Evolutionary conservation across 2,329 filamentous ascomycete genomes (phyloP).

Genomic region (Apiospora kogelbergensis): DNA sequence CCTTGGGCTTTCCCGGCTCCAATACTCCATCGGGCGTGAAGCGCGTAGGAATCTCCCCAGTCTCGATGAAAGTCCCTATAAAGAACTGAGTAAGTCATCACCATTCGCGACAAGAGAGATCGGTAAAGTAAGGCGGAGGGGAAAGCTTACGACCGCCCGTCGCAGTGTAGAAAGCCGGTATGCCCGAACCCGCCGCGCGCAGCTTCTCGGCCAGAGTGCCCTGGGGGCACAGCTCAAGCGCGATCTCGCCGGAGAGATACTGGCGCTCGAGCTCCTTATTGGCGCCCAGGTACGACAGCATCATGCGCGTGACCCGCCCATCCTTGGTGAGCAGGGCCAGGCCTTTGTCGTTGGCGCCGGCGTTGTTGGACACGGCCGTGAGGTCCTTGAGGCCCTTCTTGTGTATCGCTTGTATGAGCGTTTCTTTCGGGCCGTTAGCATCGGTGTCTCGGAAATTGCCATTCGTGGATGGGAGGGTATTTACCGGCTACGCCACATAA

Average conservation of each 20-base stretch:
- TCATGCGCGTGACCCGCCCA: constrained; percentile 70
- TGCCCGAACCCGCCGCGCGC: constrained; percentile 71
- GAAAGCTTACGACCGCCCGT: constrained; percentile 62
- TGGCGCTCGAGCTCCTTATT: constrained; percentile 76
- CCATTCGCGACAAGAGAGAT: no score
- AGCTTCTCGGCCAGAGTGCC: constrained; percentile 73
- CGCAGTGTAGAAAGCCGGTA: constrained; percentile 79
- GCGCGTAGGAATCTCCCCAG: constrained; percentile 65
- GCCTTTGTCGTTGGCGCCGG: constrained; percentile 65
- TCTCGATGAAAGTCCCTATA: constrained; percentile 63
- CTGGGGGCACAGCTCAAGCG: constrained; percentile 75
- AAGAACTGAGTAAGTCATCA: neutral
- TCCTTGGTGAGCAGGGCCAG: constrained; percentile 67
- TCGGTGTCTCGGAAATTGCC: neutral
- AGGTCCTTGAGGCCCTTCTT: constrained; percentile 60
- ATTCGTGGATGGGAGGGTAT: constrained; percentile 23
- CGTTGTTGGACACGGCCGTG: constrained; percentile 80
- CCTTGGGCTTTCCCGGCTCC: constrained; percentile 64
- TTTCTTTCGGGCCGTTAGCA: constrained; percentile 49
- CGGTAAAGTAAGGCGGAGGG: no score
- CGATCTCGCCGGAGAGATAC: constrained; percentile 72
- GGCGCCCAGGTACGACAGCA: constrained; percentile 73
- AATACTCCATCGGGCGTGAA: constrained; percentile 60
- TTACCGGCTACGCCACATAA: constrained; percentile 72
- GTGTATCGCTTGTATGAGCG: constrained; percentile 68